Evolutionary conservation across 208 protist species (phyloP).

Genomic region (Porcisia hertigi): DNA sequence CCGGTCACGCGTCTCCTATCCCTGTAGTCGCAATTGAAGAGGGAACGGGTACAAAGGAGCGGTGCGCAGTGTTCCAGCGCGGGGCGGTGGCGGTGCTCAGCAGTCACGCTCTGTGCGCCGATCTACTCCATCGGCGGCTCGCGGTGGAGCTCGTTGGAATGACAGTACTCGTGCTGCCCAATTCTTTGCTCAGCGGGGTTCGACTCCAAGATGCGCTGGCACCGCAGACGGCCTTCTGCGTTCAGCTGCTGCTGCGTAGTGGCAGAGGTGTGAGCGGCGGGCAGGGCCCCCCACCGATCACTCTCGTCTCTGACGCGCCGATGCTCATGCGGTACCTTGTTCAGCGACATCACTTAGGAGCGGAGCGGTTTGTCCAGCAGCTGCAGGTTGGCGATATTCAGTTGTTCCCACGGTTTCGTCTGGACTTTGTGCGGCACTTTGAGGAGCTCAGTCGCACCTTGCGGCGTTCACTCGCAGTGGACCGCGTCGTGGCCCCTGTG

Average conservation of each 20-base stretch:
- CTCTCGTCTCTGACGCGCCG: slow-evolving; percentile 70
- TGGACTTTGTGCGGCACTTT: slow-evolving; percentile 79
- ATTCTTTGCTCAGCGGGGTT: slow-evolving; percentile 9
- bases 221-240: slow-evolving; percentile 67
- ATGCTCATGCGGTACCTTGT: slow-evolving; percentile 62
- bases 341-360: slow-evolving; percentile 56
- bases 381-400: slow-evolving; percentile 75
- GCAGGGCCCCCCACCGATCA: slow-evolving; percentile 19
- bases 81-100: slow-evolving; percentile 69
- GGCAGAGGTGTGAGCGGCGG: slow-evolving; percentile 9
- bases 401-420: slow-evolving; percentile 83
- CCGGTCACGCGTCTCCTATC: background rate
- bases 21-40: slow-evolving; percentile 66
- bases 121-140: slow-evolving; percentile 80
- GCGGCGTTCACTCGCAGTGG: slow-evolving; percentile 49
- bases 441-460: slow-evolving; percentile 39
- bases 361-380: slow-evolving; percentile 67
- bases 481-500: slow-evolving; percentile 55
- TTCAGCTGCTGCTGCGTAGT: slow-evolving; percentile 66
- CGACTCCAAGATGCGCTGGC: slow-evolving; percentile 35
- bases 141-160: slow-evolving; percentile 51
- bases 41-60: slow-evolving; percentile 55
- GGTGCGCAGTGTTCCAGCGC: slow-evolving; percentile 60
- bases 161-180: slow-evolving; percentile 48
- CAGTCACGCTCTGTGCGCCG: slow-evolving; percentile 72